Evolutionary conservation across 768 basidiomycete genomes (phyloP), one percentile per base, ranked within the genome.

Genomic region (Lentinula raphanica): DNA sequence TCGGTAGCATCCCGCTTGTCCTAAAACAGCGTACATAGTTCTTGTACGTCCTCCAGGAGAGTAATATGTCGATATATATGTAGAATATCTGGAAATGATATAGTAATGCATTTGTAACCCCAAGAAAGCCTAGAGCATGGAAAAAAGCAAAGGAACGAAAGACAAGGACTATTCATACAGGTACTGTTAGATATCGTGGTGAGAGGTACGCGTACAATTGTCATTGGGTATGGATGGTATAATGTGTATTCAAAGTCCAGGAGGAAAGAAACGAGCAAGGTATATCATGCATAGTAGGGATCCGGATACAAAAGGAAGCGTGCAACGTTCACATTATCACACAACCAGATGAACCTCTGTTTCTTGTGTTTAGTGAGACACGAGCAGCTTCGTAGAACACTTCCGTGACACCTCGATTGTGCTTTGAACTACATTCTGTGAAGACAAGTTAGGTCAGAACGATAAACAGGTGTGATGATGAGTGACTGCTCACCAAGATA

Each of bases 351-450:
- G 86, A 69, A 7, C 86, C 85, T 69, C 85, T 89, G n/a, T 86
- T 72, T 44, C 87, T 80, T 23, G 88, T 87, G 61, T 81, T 84
- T 58, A 94, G 72, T 27, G 92, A 90, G 11, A 93, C 91, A 2
- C 92, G 84, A 0, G 92, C 92, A 5, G 91, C 90, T 69, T 98
- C 96, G 63, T 90, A 83, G 66, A 98, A 94, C 8, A 95, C 94
- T 68, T 98, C 95, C 28, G 84, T 79, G 11, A 98, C 94, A 3
- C 96, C 96, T 49, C 96, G 84, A 64, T 97, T 95, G 67, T 96
- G 94, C 71, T 98, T 98, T 7, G 96, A 94, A 62, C 94, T 96
- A 68, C 96, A 98, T 78, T 98, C 95, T 97, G 65, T 3, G 36
- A 29, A 40, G 58, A 31, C 32, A 46, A 28, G 42, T 46, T 6